A percentile compares a stretch with the other conserved stretches of the same genome.
Evolutionary conservation across 345 rosid genomes (phyloP).

Genomic region (Corchorus capsularis): DNA sequence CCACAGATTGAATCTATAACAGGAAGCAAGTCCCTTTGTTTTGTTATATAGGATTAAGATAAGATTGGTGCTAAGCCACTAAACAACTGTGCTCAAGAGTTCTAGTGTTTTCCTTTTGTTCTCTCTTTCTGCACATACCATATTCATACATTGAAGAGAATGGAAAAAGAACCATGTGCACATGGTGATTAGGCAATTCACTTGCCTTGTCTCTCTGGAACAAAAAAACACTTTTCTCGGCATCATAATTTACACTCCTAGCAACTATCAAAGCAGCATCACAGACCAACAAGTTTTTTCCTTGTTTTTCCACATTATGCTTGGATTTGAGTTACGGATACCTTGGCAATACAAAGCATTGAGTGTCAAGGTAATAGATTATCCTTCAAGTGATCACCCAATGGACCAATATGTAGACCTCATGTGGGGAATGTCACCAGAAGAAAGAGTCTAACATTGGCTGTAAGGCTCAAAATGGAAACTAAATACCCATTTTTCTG

Average conservation of each 20-base stretch:
- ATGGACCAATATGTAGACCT: not conserved
- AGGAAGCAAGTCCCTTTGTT: conserved; percentile 9
- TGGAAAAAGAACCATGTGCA: not conserved
- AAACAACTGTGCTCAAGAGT: not conserved
- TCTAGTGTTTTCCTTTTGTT: not conserved
- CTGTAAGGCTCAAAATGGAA: not conserved
- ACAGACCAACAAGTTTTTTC: not conserved
- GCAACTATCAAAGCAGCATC: not conserved
- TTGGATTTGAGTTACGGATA: not conserved
- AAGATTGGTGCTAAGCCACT: not conserved
- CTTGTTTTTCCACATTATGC: not conserved
- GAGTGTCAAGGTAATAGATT: not conserved
- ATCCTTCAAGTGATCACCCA: not conserved
- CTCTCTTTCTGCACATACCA: not conserved
- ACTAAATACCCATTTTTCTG: not conserved
- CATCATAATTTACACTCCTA: not conserved
- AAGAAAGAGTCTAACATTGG: not conserved
- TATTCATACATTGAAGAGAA: not conserved
- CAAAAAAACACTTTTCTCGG: not conserved
- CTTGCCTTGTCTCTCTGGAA: not conserved
- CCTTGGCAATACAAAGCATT: not conserved
- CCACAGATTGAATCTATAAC: not conserved
- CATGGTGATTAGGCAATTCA: conserved; percentile 4
- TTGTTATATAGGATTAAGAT: not conserved
- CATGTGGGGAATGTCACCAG: not conserved